These are phyloP conservation scores for Fusarium xylarioides DNA, from an alignment of 2,329 filamentous ascomycete genomes.

Conservation along the genomic window DNA sequence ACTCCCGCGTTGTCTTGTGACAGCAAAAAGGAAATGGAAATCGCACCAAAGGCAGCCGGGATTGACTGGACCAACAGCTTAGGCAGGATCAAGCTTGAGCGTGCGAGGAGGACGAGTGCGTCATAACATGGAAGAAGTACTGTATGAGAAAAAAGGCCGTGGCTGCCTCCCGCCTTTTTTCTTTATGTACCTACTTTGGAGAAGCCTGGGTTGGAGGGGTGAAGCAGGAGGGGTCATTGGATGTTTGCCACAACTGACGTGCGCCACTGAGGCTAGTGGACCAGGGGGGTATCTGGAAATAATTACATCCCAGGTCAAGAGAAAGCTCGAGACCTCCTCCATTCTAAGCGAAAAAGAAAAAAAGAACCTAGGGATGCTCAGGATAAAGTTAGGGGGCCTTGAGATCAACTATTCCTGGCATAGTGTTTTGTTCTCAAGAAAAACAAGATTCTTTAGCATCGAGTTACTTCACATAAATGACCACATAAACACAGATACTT, in stretches of 20 bases:
- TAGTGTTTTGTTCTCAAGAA: neutral
- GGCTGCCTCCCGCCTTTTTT: slow-evolving; percentile 27
- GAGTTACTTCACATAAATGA: neutral
- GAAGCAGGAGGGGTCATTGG: slow-evolving; percentile 35
- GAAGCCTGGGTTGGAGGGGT: slow-evolving; percentile 40
- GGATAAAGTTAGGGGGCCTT: neutral
- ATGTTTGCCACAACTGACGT: slow-evolving; percentile 31
- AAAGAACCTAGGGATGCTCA: neutral
- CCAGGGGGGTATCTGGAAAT: neutral
- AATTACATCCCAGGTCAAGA: neutral
- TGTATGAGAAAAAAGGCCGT: slow-evolving; percentile 12
- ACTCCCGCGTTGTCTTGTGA: slow-evolving; percentile 5
- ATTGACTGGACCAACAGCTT: slow-evolving; percentile 7
- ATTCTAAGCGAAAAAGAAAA: neutral
- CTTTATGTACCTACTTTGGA: slow-evolving; percentile 36
- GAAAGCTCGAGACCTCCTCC: neutral
- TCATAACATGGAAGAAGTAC: slow-evolving; percentile 39
- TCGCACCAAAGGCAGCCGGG: neutral
- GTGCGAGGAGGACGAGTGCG: slow-evolving; percentile 32
- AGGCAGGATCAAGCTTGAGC: slow-evolving; percentile 14
- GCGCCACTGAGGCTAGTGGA: slow-evolving; percentile 22
- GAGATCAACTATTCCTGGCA: neutral
- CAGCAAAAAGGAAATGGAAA: neutral
- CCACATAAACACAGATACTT: neutral
- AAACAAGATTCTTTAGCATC: neutral